Percentiles rank a stretch among this genome's conserved stretches.
These are phyloP conservation scores for Pseudopithomyces chartarum DNA, from an alignment of 2,329 filamentous ascomycete genomes.

Conservation along the genomic window DNA sequence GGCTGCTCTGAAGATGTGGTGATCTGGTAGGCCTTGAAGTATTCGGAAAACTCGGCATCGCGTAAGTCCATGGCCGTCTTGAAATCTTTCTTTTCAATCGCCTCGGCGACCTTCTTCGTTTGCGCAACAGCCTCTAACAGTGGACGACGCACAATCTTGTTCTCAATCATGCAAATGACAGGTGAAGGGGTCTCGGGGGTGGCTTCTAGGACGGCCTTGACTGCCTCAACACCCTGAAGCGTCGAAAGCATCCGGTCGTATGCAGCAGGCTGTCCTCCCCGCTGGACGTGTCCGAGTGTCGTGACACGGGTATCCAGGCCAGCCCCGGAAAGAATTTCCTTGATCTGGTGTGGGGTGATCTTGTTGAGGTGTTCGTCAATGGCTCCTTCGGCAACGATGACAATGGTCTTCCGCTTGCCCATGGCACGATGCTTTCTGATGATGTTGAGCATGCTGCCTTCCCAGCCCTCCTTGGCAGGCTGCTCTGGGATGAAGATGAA, in stretches of 20 bases:
- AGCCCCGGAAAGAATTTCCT: conserved; percentile 81
- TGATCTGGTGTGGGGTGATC: conserved; percentile 81
- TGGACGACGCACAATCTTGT: conserved; percentile 92
- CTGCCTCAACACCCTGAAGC: conserved; percentile 65
- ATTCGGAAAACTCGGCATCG: conserved; percentile 92
- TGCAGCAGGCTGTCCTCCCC: conserved; percentile 88
- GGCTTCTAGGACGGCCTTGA: conserved; percentile 39
- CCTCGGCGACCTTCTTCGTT: conserved; percentile 81
- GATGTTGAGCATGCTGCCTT: conserved; percentile 50
- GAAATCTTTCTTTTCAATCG: conserved; percentile 86
- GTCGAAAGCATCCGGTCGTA: conserved; percentile 95
- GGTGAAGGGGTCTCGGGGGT: conserved; percentile 88
- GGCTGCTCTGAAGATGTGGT: conserved; percentile 83
- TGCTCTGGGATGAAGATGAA: conserved; percentile 98
- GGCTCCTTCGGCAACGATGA: conserved; percentile 95
- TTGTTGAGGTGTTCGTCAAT: conserved; percentile 72
- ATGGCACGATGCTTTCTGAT: conserved; percentile 73
- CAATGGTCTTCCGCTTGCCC: conserved; percentile 96
- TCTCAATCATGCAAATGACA: conserved; percentile 95
- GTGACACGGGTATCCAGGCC: conserved; percentile 94
- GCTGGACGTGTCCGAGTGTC: conserved; percentile 94
- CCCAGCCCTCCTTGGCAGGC: conserved; percentile 85
- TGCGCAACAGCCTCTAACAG: conserved; percentile 86
- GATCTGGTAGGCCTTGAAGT: conserved; percentile 87
- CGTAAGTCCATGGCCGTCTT: conserved; percentile 83